These are phyloP conservation scores for Acorus calamus DNA, from an alignment of 106 monocot genomes.

Conservation along the genomic window DNA sequence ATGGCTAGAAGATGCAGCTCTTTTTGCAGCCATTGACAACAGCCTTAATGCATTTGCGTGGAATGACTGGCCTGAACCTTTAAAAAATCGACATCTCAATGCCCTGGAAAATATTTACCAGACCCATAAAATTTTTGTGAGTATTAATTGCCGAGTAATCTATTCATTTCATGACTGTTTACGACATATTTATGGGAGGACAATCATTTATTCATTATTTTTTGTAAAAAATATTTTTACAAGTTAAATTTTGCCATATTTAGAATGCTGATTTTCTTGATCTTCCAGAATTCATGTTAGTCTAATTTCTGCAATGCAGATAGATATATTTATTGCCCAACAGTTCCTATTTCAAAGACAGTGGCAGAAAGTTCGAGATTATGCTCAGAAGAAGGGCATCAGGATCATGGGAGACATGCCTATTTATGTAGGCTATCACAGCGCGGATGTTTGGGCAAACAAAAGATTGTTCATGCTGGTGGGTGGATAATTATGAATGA, in stretches of 20 bases:
- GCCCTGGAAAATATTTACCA: slow-evolving; percentile 67
- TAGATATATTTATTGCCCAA: slow-evolving; percentile 73
- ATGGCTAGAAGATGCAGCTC: slow-evolving; percentile 99
- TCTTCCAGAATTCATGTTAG: too few species aligned
- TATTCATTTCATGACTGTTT: too few species aligned
- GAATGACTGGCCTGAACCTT: slow-evolving; percentile 91
- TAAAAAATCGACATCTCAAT: slow-evolving; percentile 80
- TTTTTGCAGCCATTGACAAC: slow-evolving; percentile 94
- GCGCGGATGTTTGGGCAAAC: slow-evolving; percentile 99
- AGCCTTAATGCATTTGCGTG: slow-evolving; percentile 48
- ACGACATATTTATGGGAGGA: too few species aligned
- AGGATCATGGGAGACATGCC: slow-evolving; percentile 98
- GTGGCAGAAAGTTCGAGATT: slow-evolving; percentile 63
- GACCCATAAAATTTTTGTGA: slow-evolving; percentile 73
- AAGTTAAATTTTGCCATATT: background rate
- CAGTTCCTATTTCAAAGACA: slow-evolving; percentile 96
- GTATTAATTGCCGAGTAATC: slow-evolving; percentile 1
- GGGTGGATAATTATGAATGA: background rate
- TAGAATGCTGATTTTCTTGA: background rate
- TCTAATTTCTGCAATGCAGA: slow-evolving; percentile 36
- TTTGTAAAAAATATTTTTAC: too few species aligned
- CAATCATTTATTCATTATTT: too few species aligned
- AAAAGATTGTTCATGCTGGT: slow-evolving; percentile 87
- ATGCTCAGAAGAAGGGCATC: slow-evolving; percentile 69
- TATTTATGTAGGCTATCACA: slow-evolving; percentile 98